phyloP scores from a whole-genome alignment of 192 early-diverging fungal species.

The Coemansia sp. region DNA sequence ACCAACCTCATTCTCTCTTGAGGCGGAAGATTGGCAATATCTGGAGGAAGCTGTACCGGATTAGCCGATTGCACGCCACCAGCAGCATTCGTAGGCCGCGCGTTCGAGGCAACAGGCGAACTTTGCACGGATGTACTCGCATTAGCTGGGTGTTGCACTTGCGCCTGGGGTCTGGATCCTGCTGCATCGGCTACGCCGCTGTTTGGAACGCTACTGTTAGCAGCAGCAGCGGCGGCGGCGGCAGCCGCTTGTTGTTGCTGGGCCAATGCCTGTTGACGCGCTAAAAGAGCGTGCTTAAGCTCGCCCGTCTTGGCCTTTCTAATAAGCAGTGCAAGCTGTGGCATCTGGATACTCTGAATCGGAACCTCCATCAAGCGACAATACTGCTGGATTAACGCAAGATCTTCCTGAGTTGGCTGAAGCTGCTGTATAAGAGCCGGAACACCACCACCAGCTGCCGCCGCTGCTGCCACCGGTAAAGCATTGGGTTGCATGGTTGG shows the following conservation, averaged over 20 bases:
- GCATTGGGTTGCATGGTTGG: constrained; percentile 13
- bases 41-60: constrained; percentile 10
- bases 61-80: constrained; percentile 2
- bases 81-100: constrained; percentile 10
- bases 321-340: constrained; percentile 15
- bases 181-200: background rate
- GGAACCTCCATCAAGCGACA: constrained; percentile 15
- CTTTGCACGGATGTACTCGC: constrained; percentile 20
- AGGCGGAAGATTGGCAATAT: constrained; percentile 23
- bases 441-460: background rate
- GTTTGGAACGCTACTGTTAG: constrained; percentile 1
- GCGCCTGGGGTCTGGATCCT: background rate
- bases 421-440: constrained; percentile 16
- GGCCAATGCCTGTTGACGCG: constrained; percentile 9
- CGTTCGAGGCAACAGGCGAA: constrained; percentile 13
- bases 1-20: constrained; percentile 26
- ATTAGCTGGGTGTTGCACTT: constrained; percentile 7
- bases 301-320: constrained; percentile 39
- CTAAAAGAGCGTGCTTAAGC: constrained; percentile 16
- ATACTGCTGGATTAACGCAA: constrained; percentile 32
- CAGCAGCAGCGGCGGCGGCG: constrained; percentile 5
- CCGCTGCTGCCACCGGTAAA: background rate
- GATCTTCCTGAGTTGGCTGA: constrained; percentile 32
- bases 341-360: constrained; percentile 22
- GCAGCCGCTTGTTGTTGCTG: constrained; percentile 23